Percentiles rank a stretch among this genome's conserved stretches.
These are phyloP conservation scores for Earliella scabrosa DNA, from an alignment of 1,284 basidiomycete species.

Conservation along the genomic window DNA sequence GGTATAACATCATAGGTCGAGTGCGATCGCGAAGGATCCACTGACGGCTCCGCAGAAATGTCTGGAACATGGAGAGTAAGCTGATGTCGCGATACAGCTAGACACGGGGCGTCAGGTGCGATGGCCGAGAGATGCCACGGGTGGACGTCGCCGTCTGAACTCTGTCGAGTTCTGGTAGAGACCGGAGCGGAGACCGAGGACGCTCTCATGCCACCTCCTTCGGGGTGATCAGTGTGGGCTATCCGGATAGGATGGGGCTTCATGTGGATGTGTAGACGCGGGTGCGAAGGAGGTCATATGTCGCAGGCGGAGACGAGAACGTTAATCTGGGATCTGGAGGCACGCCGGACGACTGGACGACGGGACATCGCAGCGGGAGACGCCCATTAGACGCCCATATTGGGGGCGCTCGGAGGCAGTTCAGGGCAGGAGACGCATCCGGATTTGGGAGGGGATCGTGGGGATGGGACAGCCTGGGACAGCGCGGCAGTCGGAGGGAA, in stretches of 20 bases:
- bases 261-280: background rate
- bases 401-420: constrained; percentile 3
- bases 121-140: background rate
- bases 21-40: background rate
- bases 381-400: background rate
- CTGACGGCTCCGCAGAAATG: background rate
- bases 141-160: background rate
- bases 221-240: constrained; percentile 6
- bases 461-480: background rate
- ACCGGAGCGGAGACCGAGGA: constrained; percentile 4
- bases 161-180: background rate
- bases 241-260: background rate
- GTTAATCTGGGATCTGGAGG: constrained; percentile 12
- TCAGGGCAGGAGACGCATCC: constrained; percentile 13
- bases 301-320: constrained; percentile 11
- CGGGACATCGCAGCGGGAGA: background rate
- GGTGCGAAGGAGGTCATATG: constrained; percentile 6
- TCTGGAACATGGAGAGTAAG: no score
- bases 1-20: background rate
- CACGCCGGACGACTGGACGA: background rate
- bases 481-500: no score
- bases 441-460: constrained; percentile 2
- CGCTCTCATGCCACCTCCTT: no score
- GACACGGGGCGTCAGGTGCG: background rate
- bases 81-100: no score